phyloP scores from a whole-genome alignment of 805 yeast genomes.

The Lipomyces yamanashiensis region DNA sequence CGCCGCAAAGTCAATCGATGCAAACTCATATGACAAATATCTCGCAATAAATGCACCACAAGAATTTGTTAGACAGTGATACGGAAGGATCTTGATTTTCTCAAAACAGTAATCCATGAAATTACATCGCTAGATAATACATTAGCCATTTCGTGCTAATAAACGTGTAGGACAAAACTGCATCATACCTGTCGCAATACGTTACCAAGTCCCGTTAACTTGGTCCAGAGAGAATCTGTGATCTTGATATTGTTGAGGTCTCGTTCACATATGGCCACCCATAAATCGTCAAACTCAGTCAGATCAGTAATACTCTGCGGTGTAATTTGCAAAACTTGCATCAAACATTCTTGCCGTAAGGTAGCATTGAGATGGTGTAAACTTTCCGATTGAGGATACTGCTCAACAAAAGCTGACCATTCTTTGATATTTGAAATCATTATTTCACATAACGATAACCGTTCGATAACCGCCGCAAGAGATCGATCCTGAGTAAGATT shows the following conservation, averaged over 20 bases:
- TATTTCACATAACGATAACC: neutral
- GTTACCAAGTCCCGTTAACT: conserved; percentile 2
- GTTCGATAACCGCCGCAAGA: conserved; percentile 1
- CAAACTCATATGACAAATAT: conserved; percentile 8
- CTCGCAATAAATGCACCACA: conserved; percentile 19
- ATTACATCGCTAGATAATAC: conserved; percentile 10
- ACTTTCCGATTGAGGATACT: conserved; percentile 3
- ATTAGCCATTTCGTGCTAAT: neutral
- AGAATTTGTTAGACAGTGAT: conserved; percentile 5
- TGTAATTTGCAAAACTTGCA: neutral
- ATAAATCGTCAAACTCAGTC: conserved; percentile 12
- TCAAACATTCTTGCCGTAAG: conserved; percentile 24
- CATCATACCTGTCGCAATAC: conserved; percentile 8
- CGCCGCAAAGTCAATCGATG: neutral
- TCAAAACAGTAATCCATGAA: conserved; percentile 26
- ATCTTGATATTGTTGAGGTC: conserved; percentile 1
- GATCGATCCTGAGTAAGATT: neutral
- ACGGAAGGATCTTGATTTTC: conserved; percentile 10
- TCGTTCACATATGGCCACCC: conserved; percentile 5
- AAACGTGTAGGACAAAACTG: neutral
- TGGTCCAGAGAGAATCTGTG: conserved; percentile 17
- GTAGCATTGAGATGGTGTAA: conserved; percentile 16
- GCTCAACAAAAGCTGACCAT: conserved; percentile 7
- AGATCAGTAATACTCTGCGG: conserved; percentile 7
- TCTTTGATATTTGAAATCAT: conserved; percentile 13